Evolutionary conservation across 495 filamentous ascomycete species (phyloP), one percentile per base, ranked within the genome.

Genomic region (Lentithecium fluviatile): DNA sequence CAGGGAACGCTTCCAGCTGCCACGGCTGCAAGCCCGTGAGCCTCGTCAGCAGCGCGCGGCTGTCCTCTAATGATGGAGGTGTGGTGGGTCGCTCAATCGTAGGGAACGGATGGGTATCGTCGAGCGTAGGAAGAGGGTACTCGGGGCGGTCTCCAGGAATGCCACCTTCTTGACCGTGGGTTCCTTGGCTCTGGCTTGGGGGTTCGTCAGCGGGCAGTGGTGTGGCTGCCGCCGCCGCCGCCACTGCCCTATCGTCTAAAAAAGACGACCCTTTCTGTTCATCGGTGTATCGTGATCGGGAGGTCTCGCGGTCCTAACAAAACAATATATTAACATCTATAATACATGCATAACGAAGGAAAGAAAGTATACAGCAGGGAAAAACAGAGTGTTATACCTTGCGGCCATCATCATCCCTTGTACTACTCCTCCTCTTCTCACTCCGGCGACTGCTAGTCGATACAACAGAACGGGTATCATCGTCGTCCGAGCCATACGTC

Each of bases 191-290:
- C 13, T 45, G 48, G 63, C 59, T 52, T 40, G 21, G 45, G 47
- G 58, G 7, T 51, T 65, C 57, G 63, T 58, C 69, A 63, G 55
- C 60, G 65, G 69, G 61, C 62, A 68, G 66, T 62, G 64, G 70
- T 59, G 67, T 70, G 66, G 70, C 56, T 64, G 69, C 71, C 73
- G 71, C 74, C 71, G 70, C 74, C 74, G 70, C 56, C 62, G 69
- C 71, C 74, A 73, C 74, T 71, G 70, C 74, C 74, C 74, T 70
- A 60, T 68, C 64, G 52, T 65, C 74, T 76, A 75, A 75, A 75
- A 76, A 76, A 76, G 74, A 74, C 67, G 29, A 32, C 4, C 3
- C 29, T 32, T 68, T 61, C 46, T 74, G 62, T 29, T 68, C 58
- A 17, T 58, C 56, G 45, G 21, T 17, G 40, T 56, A 54, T 38